phyloP scores from a whole-genome alignment of 805 yeast genomes.

The Dipodascus albidus region DNA sequence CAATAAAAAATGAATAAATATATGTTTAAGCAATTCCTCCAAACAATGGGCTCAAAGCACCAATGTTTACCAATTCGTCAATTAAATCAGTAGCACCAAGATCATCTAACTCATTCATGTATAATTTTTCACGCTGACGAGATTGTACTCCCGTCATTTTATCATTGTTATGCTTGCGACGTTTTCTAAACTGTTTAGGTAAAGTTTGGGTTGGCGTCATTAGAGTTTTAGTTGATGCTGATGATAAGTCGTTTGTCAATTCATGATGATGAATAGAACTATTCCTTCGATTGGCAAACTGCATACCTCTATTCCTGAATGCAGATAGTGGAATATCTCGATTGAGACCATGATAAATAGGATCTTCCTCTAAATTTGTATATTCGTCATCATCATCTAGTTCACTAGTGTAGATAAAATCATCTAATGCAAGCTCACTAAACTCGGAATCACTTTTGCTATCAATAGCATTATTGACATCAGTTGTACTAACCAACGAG shows the following conservation, averaged over 20 bases:
- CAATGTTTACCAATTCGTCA: constrained; percentile 26
- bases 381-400: constrained; percentile 43
- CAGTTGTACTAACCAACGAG: background rate
- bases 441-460: constrained; percentile 28
- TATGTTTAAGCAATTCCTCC: constrained; percentile 10
- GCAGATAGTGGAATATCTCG: constrained; percentile 76
- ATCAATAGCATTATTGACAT: constrained; percentile 5
- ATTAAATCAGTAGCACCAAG: constrained; percentile 19
- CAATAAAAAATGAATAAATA: background rate
- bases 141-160: background rate
- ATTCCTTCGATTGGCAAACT: background rate
- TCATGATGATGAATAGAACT: background rate
- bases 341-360: constrained; percentile 26
- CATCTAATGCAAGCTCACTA: constrained; percentile 54
- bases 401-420: constrained; percentile 78
- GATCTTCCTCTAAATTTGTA: constrained; percentile 9
- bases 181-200: constrained; percentile 12
- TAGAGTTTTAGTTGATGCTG: constrained; percentile 14
- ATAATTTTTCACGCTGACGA: background rate
- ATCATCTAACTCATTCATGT: constrained; percentile 6
- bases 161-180: constrained; percentile 4
- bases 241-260: background rate
- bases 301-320: constrained; percentile 67
- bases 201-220: constrained; percentile 21
- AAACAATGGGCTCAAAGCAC: constrained; percentile 26